phyloP scores from a whole-genome alignment of 345 rosid genomes.

The Eucalyptus shirleyi region DNA sequence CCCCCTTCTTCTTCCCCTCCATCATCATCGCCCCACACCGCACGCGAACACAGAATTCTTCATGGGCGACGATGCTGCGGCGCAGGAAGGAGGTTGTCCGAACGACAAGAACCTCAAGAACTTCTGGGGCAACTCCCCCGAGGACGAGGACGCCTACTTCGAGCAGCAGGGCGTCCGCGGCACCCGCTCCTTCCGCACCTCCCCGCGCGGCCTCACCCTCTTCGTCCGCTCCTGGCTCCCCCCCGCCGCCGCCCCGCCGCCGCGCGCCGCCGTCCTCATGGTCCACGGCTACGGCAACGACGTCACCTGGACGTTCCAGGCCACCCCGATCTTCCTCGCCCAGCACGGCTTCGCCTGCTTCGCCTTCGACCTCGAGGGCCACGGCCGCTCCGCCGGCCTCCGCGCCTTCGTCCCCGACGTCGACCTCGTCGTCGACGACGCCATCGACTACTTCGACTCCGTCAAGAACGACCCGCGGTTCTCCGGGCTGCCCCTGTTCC shows the following conservation, averaged over 20 bases:
- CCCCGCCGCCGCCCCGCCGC: slow-evolving; percentile 22
- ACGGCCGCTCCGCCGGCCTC: slow-evolving; percentile 66
- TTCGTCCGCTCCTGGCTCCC: slow-evolving; percentile 84
- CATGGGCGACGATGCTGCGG: neutral
- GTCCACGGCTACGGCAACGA: slow-evolving; percentile 86
- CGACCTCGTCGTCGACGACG: slow-evolving; percentile 55
- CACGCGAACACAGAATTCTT: neutral
- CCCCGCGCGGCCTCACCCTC: slow-evolving; percentile 68
- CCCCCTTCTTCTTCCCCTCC: neutral
- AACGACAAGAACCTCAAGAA: neutral
- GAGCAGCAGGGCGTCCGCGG: slow-evolving; percentile 39
- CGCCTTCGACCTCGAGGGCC: slow-evolving; percentile 76
- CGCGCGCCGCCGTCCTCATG: slow-evolving; percentile 58
- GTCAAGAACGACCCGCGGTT: slow-evolving; percentile 23
- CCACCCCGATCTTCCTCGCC: slow-evolving; percentile 62
- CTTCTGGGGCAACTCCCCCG: slow-evolving; percentile 62
- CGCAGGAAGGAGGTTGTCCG: neutral
- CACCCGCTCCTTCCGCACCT: slow-evolving; percentile 46
- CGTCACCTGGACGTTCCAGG: slow-evolving; percentile 75
- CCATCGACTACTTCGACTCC: slow-evolving; percentile 35
- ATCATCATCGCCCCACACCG: neutral
- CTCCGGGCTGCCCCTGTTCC: slow-evolving; percentile 39
- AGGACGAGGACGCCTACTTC: slow-evolving; percentile 48
- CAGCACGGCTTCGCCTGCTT: slow-evolving; percentile 75
- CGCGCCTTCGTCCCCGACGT: slow-evolving; percentile 50